Evolutionary conservation across 768 basidiomycete species (phyloP).

Genomic region (Dioszegia aurantiaca): DNA sequence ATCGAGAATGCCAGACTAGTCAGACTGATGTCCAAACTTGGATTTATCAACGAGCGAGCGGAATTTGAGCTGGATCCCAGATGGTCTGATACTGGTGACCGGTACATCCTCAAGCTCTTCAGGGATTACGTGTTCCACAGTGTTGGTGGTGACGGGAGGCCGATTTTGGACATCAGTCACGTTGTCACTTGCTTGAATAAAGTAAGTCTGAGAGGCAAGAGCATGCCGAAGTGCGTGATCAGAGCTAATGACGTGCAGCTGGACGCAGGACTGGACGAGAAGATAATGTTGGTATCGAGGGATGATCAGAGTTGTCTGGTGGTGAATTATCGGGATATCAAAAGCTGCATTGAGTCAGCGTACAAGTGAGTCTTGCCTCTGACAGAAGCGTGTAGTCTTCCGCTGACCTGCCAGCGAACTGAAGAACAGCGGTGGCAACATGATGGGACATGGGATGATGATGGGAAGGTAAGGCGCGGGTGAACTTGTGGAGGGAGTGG

Average conservation of each 20-base stretch:
- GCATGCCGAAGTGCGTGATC: not conserved
- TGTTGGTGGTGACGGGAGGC: constrained; percentile 83
- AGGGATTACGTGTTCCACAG: constrained; percentile 98
- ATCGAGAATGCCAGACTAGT: constrained; percentile 91
- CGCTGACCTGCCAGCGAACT: constrained; percentile 8
- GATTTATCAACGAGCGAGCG: constrained; percentile 98
- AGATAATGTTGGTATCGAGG: constrained; percentile 86
- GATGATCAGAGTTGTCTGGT: constrained; percentile 96
- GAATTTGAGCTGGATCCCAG: constrained; percentile 94
- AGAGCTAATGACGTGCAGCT: constrained; percentile 58
- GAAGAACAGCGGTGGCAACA: constrained; percentile 10
- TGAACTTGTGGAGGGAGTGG: too few species aligned
- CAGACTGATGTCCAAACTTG: constrained; percentile 84
- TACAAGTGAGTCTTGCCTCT: constrained; percentile 77
- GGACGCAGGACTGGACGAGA: constrained; percentile 89
- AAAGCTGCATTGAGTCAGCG: constrained; percentile 74
- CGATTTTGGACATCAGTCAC: constrained; percentile 84
- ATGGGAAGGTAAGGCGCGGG: constrained; percentile 8
- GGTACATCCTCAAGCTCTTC: constrained; percentile 97
- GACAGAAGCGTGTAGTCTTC: not conserved
- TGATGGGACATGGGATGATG: constrained; percentile 6
- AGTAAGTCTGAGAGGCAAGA: constrained; percentile 56
- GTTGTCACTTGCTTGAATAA: constrained; percentile 92
- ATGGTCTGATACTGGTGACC: constrained; percentile 97
- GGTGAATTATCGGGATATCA: constrained; percentile 88